Base-by-base conservation (phyloP, 768 basidiomycete genomes). In the Suillus tomentosus region DNA sequence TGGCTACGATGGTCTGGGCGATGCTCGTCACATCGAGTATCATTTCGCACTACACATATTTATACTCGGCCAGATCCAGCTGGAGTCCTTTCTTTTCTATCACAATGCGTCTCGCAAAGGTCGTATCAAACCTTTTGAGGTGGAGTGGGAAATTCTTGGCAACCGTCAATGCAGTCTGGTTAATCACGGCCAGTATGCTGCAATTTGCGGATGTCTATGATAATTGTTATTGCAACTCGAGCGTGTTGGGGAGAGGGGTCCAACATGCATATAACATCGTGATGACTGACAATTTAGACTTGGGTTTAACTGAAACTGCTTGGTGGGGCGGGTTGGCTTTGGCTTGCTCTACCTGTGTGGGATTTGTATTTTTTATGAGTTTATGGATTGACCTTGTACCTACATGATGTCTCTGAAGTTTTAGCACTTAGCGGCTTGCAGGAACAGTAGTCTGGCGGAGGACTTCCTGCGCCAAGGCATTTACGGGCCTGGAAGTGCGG, bases 281-380 rank as follows among this genome's bases (percentile, higher is more conserved):
- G 1, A 6, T 22, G 1, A 54, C 57, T 0, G 4, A 0, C 3
- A 0, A 5, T 1, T 62, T 54, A 5, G 79, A 79, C 54, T 27
- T 78, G 5, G 17, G 37, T 9, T 24, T 61, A 43, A 76, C 76
- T 69, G 70, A 62, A 48, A 39, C 17, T 0, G 77, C 76, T 19
- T 81, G 81, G 81, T 72, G 76, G 48, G 79, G 80, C 0, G 81
- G 74, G 2, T 71, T 79, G 0, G 67, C 62, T 11, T 69, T 81
- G 4, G 72, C 6, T 50, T 14, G 48, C 6, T 50, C 48, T 27
- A 15, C 24, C 14, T 27, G 24, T 15, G 24, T 50, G 13, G 48
- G 48, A 15, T 50, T 50, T 8, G 14, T 50, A 27, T 50, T 27
- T 27, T 50, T 15, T 3, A 50, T 50, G 48, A 50, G 48, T 50